Evolutionary conservation across 257 asterid species (phyloP), one percentile per base, ranked within the genome.

Genomic region (Plantago ovata): DNA sequence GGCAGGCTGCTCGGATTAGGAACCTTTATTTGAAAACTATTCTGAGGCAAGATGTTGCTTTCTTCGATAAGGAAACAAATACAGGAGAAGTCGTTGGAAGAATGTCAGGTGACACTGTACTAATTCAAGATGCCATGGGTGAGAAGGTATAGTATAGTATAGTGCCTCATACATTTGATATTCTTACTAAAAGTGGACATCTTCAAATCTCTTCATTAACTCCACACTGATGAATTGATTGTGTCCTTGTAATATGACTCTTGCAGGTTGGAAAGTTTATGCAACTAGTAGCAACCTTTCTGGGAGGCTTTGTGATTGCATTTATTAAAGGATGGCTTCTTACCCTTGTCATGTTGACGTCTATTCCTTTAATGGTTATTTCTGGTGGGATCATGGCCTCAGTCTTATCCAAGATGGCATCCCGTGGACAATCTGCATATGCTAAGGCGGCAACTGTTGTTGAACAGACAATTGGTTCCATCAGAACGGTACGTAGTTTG

Each of bases 41-140:
- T 44, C 76, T 90, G 65, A 77, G 79, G 20, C 97, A 90, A 71
- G 97, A 90, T 63, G 81, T 90, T 53, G 76, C 83, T 42, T 90
- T 80, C 79, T 90, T 86, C 24, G 97, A 90, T 58, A 82, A 67
- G 79, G 94, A 90, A 66, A 80, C 89, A 0, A 77, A 77, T 40
- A 78, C 84, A 0, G 95, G 95, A 36, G 88, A 90, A 72, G 90
- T 80, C 3, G 61, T 79, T 13, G 84, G 84, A 21, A 70, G 82
- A 53, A 77, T 83, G 83, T 81, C 97, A 2, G 92, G 89, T 1
- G 95, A 90, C 76, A 82, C 89, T 6, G 81, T 84, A 15, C 72
- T 75, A 16, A 82, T 90, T 58, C 95, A 86, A 68, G 88, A 90
- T 64, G 96, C 95, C 72, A 81, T 84, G 75, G 85, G 88, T 7